A percentile compares a stretch with the other conserved stretches of the same genome.
Conservation (phyloP, 257 asterid genomes). For the Linaria vulgaris region DNA sequence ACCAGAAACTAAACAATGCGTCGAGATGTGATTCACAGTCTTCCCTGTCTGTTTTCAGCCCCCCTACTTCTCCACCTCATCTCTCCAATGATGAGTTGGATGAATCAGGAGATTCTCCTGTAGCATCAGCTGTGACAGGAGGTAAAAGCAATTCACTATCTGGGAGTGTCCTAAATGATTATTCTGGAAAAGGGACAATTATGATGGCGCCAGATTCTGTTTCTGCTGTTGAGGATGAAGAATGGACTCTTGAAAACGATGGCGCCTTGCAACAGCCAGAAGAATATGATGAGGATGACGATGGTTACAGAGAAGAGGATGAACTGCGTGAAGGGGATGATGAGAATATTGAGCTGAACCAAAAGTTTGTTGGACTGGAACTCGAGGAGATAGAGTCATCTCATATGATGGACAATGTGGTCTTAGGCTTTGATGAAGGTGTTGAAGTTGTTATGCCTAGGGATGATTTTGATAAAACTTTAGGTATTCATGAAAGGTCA, state of each 20-base stretch:
- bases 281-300: conserved; percentile 92
- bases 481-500: conserved; percentile 46
- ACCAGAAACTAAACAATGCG: conserved; percentile 41
- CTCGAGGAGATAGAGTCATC: conserved; percentile 56
- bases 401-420: conserved; percentile 61
- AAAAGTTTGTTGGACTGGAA: conserved; percentile 59
- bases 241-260: conserved; percentile 75
- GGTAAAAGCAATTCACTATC: conserved; percentile 38
- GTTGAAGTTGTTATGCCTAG: conserved; percentile 83
- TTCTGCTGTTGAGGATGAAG: conserved; percentile 76
- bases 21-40: conserved; percentile 90
- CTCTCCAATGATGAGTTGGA: conserved; percentile 95
- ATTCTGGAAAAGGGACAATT: conserved; percentile 41
- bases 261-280: conserved; percentile 71
- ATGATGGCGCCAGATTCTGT: conserved; percentile 44
- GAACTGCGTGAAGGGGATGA: conserved; percentile 75
- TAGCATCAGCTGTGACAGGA: conserved; percentile 45
- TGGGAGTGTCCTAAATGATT: conserved; percentile 41
- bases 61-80: conserved; percentile 92
- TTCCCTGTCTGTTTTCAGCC: conserved; percentile 94
- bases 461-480: conserved; percentile 67
- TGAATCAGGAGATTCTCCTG: conserved; percentile 71
- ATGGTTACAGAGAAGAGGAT: conserved; percentile 87
- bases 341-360: conserved; percentile 57
- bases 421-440: conserved; percentile 91